phyloP scores from a whole-genome alignment of 1,284 basidiomycete species.

The Cutaneotrichosporon sp. region DNA sequence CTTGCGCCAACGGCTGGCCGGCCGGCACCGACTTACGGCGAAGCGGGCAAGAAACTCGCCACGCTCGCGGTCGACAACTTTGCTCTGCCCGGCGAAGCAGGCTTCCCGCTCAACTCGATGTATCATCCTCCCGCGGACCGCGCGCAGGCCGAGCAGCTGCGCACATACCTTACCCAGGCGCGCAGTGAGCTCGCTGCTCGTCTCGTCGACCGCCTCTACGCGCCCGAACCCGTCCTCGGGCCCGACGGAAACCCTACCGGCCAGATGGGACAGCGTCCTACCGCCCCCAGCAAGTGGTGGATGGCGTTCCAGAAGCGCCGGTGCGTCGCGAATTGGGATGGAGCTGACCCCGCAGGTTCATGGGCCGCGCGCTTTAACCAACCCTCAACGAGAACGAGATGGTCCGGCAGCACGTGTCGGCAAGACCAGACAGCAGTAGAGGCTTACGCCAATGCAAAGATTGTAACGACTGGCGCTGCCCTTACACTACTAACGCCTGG shows the following conservation, averaged over 20 bases:
- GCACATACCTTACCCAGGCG: slow-evolving; percentile 86
- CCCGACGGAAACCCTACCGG: slow-evolving; percentile 56
- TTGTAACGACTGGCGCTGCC: too few relatives aligned
- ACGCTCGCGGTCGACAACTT: slow-evolving; percentile 91
- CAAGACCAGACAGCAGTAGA: too few relatives aligned
- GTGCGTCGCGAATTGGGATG: slow-evolving; percentile 14
- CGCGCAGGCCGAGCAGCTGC: slow-evolving; percentile 64
- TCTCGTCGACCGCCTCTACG: slow-evolving; percentile 80
- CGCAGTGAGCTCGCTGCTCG: slow-evolving; percentile 85
- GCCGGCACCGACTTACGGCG: slow-evolving; percentile 62
- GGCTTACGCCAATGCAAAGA: too few relatives aligned
- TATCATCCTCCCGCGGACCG: slow-evolving; percentile 76
- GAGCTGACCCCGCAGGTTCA: slow-evolving; percentile 5
- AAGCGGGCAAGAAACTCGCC: slow-evolving; percentile 81
- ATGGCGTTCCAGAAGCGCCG: slow-evolving; percentile 95
- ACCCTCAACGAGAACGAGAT: too few relatives aligned
- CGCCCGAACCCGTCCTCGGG: slow-evolving; percentile 41
- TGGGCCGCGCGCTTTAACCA: slow-evolving; percentile 14
- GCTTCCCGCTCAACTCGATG: slow-evolving; percentile 87
- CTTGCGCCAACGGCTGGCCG: slow-evolving; percentile 55
- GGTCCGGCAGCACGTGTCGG: too few relatives aligned
- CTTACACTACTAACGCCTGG: too few relatives aligned
- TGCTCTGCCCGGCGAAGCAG: slow-evolving; percentile 90
- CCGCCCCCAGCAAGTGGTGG: slow-evolving; percentile 98
- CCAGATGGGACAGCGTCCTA: slow-evolving; percentile 33